These are phyloP conservation scores for Diutina pseudorugosa DNA, from an alignment of 1,139 yeast species.

Conservation along the genomic window DNA sequence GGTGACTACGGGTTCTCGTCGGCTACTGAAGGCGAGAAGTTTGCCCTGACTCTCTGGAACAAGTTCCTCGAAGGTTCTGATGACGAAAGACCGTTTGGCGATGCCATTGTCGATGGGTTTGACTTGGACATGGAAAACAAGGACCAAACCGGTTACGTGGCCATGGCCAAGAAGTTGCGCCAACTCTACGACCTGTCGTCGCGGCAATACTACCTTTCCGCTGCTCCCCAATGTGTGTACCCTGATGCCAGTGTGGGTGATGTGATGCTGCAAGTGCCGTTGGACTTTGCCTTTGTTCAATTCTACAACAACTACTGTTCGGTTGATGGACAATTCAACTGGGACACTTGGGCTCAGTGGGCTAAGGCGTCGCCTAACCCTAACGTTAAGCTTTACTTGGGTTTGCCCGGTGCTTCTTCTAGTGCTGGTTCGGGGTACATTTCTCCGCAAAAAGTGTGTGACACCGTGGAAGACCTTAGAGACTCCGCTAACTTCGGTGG, in stretches of 20 bases:
- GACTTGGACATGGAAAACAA: constrained; percentile 36
- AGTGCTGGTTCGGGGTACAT: constrained; percentile 13
- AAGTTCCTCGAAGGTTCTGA: constrained; percentile 69
- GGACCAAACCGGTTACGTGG: constrained; percentile 42
- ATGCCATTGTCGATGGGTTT: constrained; percentile 32
- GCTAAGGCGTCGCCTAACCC: constrained; percentile 61
- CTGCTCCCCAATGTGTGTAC: constrained; percentile 92
- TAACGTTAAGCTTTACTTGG: constrained; percentile 52
- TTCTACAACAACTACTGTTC: constrained; percentile 87
- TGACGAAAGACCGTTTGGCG: constrained; percentile 63
- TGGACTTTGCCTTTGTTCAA: constrained; percentile 85
- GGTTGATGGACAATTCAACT: constrained; percentile 53
- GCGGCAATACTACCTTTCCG: constrained; percentile 64
- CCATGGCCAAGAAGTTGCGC: constrained; percentile 52
- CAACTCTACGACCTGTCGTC: constrained; percentile 40
- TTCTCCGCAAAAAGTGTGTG: constrained; percentile 9
- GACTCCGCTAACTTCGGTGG: constrained; percentile 15
- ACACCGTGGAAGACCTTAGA: constrained; percentile 10
- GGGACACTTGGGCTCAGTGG: constrained; percentile 70
- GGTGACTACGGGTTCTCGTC: constrained; percentile 66
- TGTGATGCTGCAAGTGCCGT: constrained; percentile 42
- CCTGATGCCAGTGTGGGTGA: constrained; percentile 83
- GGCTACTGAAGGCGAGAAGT: constrained; percentile 50
- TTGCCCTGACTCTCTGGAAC: constrained; percentile 75
- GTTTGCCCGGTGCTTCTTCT: constrained; percentile 54